These are phyloP conservation scores for Hypericum perforatum DNA, from an alignment of 345 rosid genomes.

Conservation along the genomic window DNA sequence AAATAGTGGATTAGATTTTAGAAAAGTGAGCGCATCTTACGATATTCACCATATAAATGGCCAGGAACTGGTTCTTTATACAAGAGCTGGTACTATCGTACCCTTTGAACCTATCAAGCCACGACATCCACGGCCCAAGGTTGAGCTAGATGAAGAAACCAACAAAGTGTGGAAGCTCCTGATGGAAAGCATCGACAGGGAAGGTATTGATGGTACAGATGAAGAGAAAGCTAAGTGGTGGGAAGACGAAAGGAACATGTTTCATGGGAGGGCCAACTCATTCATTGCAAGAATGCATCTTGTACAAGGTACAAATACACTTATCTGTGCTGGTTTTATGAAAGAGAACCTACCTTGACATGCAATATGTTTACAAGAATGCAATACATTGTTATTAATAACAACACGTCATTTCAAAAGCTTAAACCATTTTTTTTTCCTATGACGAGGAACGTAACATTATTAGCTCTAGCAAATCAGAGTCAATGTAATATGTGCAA, in stretches of 20 bases:
- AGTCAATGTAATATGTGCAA: no score
- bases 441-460: no score
- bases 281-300: conserved; percentile 30
- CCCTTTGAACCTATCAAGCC: conserved; percentile 12
- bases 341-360: no score
- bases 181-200: conserved; percentile 16
- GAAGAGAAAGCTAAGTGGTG: conserved; percentile 21
- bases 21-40: conserved; percentile 41
- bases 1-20: conserved; percentile 7
- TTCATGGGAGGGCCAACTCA: conserved; percentile 18
- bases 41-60: background rate
- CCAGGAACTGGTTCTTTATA: conserved; percentile 14
- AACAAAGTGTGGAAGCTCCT: conserved; percentile 22
- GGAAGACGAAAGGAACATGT: conserved; percentile 22
- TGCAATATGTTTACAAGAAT: no score
- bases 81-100: conserved; percentile 12
- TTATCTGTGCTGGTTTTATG: background rate
- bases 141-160: conserved; percentile 25
- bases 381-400: no score
- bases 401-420: no score
- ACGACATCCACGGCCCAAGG: conserved; percentile 15
- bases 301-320: conserved; percentile 19
- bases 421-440: no score
- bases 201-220: conserved; percentile 27
- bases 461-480: no score